Conservation (phyloP, 2,329 filamentous ascomycete genomes). For the Nemania abortiva region DNA sequence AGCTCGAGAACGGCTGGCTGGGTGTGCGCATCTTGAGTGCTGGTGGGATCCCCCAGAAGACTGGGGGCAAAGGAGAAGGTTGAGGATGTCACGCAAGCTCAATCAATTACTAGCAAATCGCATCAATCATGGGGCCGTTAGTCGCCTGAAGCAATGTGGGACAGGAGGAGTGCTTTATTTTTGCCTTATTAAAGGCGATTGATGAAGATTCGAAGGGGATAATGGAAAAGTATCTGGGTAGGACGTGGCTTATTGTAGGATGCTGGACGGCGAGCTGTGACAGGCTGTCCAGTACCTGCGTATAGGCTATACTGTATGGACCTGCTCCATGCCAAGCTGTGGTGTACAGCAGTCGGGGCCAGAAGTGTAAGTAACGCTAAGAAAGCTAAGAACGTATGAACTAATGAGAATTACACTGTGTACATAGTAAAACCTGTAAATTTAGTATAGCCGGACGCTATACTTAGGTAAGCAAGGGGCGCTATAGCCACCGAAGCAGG, state of each 20-base stretch:
- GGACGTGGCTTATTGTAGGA: constrained; percentile 8
- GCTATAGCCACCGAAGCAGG: no score
- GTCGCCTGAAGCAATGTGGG: constrained; percentile 7
- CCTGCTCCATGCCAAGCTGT: not conserved
- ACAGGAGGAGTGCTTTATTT: not conserved
- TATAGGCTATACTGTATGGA: not conserved
- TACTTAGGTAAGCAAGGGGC: no score
- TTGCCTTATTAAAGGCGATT: constrained; percentile 7
- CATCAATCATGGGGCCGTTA: constrained; percentile 31
- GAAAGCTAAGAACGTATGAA: no score
- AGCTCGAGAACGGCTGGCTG: constrained; percentile 67
- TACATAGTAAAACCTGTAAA: no score
- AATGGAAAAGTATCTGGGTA: not conserved
- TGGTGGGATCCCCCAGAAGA: constrained; percentile 47
- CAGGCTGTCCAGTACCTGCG: constrained; percentile 28
- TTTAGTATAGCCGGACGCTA: no score
- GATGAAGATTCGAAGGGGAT: constrained; percentile 5
- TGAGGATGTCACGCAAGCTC: constrained; percentile 53
- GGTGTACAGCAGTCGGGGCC: no score
- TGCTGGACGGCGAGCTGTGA: constrained; percentile 21
- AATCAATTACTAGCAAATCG: constrained; percentile 16
- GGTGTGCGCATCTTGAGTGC: constrained; percentile 62
- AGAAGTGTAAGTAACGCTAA: no score
- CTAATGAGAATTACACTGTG: no score
- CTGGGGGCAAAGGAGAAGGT: constrained; percentile 26